Evolutionary conservation across 2,329 filamentous ascomycete species (phyloP).

Genomic region (Scedosporium aurantiacum): DNA sequence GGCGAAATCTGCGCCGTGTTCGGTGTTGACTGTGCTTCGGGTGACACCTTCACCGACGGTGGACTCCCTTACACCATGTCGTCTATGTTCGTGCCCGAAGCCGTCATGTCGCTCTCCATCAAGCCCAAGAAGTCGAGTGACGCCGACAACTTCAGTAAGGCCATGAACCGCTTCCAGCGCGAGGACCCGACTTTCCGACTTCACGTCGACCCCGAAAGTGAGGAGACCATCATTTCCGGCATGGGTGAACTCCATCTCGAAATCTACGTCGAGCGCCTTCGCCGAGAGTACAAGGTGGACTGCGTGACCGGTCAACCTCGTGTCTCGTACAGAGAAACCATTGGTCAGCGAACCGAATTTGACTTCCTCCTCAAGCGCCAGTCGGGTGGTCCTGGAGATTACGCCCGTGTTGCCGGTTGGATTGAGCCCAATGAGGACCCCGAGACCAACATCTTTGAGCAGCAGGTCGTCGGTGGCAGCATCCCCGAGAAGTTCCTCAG

Average conservation of each 20-base stretch:
- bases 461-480: slow-evolving; percentile 76
- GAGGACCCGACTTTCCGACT: slow-evolving; percentile 98
- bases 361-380: slow-evolving; percentile 94
- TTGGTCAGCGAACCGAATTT: slow-evolving; percentile 68
- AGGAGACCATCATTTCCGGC: slow-evolving; percentile 94
- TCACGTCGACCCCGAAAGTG: slow-evolving; percentile 79
- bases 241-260: slow-evolving; percentile 97
- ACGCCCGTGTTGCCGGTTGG: slow-evolving; percentile 80
- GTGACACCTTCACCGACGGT: slow-evolving; percentile 96
- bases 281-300: slow-evolving; percentile 92
- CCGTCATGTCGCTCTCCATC: slow-evolving; percentile 96
- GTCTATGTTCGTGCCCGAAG: slow-evolving; percentile 95
- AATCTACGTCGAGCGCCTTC: slow-evolving; percentile 95
- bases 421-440: slow-evolving; percentile 74
- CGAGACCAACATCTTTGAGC: slow-evolving; percentile 71
- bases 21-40: slow-evolving; percentile 92
- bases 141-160: slow-evolving; percentile 89
- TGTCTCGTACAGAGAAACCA: slow-evolving; percentile 93
- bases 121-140: slow-evolving; percentile 91
- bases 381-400: slow-evolving; percentile 90
- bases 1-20: slow-evolving; percentile 99
- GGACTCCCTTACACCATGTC: slow-evolving; percentile 88
- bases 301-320: slow-evolving; percentile 93
- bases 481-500: slow-evolving; percentile 94
- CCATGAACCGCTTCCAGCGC: slow-evolving; percentile 96